phyloP scores from a whole-genome alignment of 805 yeast genomes.

The Wickerhamiella slavikovae region DNA sequence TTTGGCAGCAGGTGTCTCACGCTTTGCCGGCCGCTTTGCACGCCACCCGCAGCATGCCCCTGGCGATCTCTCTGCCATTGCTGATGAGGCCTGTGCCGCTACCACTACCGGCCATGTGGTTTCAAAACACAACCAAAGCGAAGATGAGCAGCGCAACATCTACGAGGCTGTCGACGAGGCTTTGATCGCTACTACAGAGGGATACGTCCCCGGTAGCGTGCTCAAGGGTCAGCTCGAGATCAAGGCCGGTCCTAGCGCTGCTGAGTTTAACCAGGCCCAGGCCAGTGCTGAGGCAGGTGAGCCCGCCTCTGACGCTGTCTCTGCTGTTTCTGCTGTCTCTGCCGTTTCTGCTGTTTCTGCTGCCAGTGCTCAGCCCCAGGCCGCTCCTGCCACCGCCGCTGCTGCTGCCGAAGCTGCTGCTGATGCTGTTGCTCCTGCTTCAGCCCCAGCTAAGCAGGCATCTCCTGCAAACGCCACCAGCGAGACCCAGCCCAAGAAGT shows the following conservation, averaged over 20 bases:
- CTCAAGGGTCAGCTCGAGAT: not conserved
- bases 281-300: not conserved
- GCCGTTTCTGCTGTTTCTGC: conserved; percentile 3
- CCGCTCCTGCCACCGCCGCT: conserved; percentile 4
- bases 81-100: not conserved
- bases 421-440: conserved; percentile 3
- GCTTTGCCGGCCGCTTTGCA: not conserved
- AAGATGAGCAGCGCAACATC: not conserved
- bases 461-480: too few species aligned
- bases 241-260: not conserved
- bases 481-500: conserved; percentile 11
- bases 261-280: not conserved
- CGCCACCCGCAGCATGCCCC: not conserved
- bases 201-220: not conserved
- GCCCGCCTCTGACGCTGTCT: not conserved
- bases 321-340: conserved; percentile 1
- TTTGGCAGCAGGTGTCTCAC: conserved; percentile 4
- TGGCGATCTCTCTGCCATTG: not conserved
- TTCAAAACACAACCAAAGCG: not conserved
- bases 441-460: conserved; percentile 1
- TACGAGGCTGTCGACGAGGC: conserved; percentile 1
- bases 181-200: conserved; percentile 1
- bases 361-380: not conserved
- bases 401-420: conserved; percentile 3
- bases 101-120: not conserved